phyloP scores from a whole-genome alignment of 805 yeast species.

The Candida montana region DNA sequence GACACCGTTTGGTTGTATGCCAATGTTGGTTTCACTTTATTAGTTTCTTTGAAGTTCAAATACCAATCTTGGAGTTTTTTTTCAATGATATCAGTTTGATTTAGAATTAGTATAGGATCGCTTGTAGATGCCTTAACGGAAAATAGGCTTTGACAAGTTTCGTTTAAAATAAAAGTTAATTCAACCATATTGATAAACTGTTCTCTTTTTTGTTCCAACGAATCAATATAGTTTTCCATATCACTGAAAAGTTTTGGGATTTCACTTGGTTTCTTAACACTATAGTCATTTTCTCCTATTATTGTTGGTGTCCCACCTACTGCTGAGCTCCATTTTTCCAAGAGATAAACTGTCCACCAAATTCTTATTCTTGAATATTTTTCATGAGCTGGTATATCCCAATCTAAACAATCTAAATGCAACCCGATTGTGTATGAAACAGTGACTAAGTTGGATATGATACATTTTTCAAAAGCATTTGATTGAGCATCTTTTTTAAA shows the following conservation, averaged over 20 bases:
- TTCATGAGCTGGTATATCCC: slow-evolving; percentile 12
- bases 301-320: slow-evolving; percentile 9
- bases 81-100: slow-evolving; percentile 1
- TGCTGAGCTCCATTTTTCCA: slow-evolving; percentile 44
- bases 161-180: slow-evolving; percentile 8
- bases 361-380: slow-evolving; percentile 46
- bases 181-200: slow-evolving; percentile 5
- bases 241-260: slow-evolving; percentile 5
- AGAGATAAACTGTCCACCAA: slow-evolving; percentile 77
- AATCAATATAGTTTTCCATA: slow-evolving; percentile 5
- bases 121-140: slow-evolving; percentile 1
- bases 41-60: neutral
- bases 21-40: neutral
- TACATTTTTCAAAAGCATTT: slow-evolving; percentile 9
- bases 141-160: slow-evolving; percentile 5
- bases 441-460: slow-evolving; percentile 8
- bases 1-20: slow-evolving; percentile 3
- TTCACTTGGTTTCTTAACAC: slow-evolving; percentile 4
- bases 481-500: slow-evolving; percentile 13
- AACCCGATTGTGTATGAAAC: slow-evolving; percentile 8
- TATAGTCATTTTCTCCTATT: slow-evolving; percentile 8
- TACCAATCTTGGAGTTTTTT: slow-evolving; percentile 2
- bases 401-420: slow-evolving; percentile 9
- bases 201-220: neutral
- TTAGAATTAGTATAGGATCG: neutral